A percentile compares a stretch with the other conserved stretches of the same genome.
Evolutionary conservation across 139 green algal species (phyloP).

Genomic region (Chlamydomonas sp.): DNA sequence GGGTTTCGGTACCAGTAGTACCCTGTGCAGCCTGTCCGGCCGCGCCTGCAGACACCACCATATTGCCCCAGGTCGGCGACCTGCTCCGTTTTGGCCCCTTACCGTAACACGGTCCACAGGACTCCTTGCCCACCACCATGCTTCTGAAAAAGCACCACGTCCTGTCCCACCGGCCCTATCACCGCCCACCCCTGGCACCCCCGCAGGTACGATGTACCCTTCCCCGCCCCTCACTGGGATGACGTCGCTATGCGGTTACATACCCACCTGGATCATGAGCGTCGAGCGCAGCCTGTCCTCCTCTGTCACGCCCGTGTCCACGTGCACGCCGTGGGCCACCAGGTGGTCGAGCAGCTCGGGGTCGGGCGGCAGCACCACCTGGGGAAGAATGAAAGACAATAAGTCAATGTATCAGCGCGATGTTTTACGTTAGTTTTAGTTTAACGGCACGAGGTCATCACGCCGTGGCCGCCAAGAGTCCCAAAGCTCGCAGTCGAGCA

Average conservation of each 20-base stretch:
- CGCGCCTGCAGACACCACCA: too few relatives aligned
- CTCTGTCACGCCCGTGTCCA: constrained; percentile 36
- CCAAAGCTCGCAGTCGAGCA: too few relatives aligned
- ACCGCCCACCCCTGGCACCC: background rate
- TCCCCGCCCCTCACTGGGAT: background rate
- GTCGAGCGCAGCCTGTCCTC: constrained; percentile 22
- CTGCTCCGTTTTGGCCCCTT: background rate
- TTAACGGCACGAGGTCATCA: background rate
- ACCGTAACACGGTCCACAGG: too few relatives aligned
- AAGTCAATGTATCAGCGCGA: background rate
- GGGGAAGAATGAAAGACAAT: background rate
- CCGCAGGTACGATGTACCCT: background rate
- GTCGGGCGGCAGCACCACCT: constrained; percentile 84
- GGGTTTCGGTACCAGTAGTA: background rate
- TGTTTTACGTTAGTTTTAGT: background rate
- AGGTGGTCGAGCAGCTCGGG: constrained; percentile 86
- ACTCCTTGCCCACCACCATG: too few relatives aligned
- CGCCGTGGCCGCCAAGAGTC: too few relatives aligned
- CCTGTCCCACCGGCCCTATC: background rate
- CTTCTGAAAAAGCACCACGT: too few relatives aligned
- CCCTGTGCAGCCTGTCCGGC: background rate
- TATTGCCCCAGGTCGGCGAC: background rate
- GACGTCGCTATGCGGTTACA: constrained; percentile 17
- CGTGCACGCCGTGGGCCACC: constrained; percentile 66
- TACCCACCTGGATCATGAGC: constrained; percentile 57